Base-by-base conservation (phyloP, 2,329 filamentous ascomycete species). In the Diaporthe citriasiana region DNA sequence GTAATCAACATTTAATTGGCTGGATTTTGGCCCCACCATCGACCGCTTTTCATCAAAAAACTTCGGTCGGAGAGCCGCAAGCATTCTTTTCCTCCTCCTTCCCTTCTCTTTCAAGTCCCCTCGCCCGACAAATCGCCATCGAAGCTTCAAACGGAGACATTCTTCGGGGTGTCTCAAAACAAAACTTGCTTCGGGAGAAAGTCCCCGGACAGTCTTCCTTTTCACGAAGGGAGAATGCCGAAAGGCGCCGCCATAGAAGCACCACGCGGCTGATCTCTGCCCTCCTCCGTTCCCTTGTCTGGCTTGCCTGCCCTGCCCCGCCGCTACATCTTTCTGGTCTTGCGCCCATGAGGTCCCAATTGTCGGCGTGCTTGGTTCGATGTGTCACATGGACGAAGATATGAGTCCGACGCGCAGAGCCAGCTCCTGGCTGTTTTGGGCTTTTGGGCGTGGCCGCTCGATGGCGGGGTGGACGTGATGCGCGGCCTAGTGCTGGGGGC, bases 161-260 rank as follows among this genome's bases (percentile, higher is more conserved):
- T 83, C 78, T 78, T 77, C 76, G 80, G 82, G 80, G 82, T 81
- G 77, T 82, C 80, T 81, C 79, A 76, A 76, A 25, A 81, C 78
- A 60, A 3, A 27, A 56, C 77, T 80, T 82, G 95, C 95, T 98
- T 98, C 97, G 95, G 96, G 96, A 98, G 96, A 98, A 98, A 98
- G 96, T 98, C 96, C 96, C 96, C 96, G 96, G 96, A 98, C 95
- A 92, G 86, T 82, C 78, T 80, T 79, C 77, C 79, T 82, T 78
- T 73, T 77, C 71, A 77, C 79, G 81, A 81, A 81, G 80, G 81
- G 81, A 86, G 83, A 87, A 84, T 90, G 95, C 95, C 94, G 95
- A 97, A 97, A 98, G 94, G 95, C 95, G 94, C 95, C 95, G 95
- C 95, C 96, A 97, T 95, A 98, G 92, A 97, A 97, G 95, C 95